phyloP scores from a whole-genome alignment of 1,284 basidiomycete genomes.

The Puccinia sorghi region DNA sequence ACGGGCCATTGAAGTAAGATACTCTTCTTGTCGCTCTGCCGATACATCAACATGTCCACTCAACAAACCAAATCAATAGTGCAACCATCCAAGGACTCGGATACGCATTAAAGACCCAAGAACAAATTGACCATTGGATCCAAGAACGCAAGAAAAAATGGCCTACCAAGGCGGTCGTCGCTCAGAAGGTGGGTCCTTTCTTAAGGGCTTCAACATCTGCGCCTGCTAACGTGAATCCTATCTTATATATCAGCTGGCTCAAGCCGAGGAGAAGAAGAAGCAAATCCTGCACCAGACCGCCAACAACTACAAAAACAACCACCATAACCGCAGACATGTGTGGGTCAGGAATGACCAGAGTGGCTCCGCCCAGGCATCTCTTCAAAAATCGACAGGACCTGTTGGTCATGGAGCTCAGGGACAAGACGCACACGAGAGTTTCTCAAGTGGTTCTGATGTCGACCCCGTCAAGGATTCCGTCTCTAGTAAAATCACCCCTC shows the following conservation, averaged over 20 bases:
- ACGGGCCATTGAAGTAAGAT: constrained; percentile 32
- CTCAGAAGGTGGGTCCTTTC: constrained; percentile 25
- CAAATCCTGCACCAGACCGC: neutral
- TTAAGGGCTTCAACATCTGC: neutral
- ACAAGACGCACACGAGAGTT: neutral
- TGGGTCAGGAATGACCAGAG: constrained; percentile 18
- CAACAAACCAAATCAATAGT: neutral
- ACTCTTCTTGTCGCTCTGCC: neutral
- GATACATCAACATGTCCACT: neutral
- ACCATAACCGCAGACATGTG: constrained; percentile 1
- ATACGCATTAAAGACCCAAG: constrained; percentile 36
- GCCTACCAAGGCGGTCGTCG: constrained; percentile 13
- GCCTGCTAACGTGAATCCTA: neutral
- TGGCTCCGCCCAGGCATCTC: no score
- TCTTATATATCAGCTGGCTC: neutral
- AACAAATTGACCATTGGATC: constrained; percentile 34
- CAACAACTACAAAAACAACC: neutral
- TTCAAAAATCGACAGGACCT: neutral
- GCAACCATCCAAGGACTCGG: constrained; percentile 46
- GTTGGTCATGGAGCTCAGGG: neutral
- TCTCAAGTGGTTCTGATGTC: constrained; percentile 1
- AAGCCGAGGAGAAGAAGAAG: constrained; percentile 21
- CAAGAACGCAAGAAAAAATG: constrained; percentile 46
- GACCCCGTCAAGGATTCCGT: constrained; percentile 27
- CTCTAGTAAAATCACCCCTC: constrained; percentile 14